Base-by-base conservation (phyloP, 148 eudicot genomes). In the Oxyria digyna region DNA sequence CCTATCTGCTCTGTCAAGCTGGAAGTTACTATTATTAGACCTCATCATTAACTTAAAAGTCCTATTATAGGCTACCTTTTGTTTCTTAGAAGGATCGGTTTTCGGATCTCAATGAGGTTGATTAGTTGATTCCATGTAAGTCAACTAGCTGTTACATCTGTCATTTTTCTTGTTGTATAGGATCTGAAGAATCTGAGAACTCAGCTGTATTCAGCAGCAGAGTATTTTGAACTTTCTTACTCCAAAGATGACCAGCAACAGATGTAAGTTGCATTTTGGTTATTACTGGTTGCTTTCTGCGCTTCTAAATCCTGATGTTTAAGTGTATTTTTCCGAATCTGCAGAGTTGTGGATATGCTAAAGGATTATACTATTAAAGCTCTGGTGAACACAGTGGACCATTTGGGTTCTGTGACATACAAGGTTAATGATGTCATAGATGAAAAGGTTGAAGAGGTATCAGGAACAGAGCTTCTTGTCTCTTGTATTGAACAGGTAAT, bases 141-240 rank as follows among this genome's bases (percentile, higher is more conserved):
- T 8, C 14, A 21, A 13, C 42, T 31, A 37, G 41, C 33, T 9
- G 2, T 31, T 63, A 63, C 67, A 63, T 11, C 6, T 31, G 23
- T 32, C 67, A 63, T 71, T 76, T 74, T 67, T 76, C 74, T 43
- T 45, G 68, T 42, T 57, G 62, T 75, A 54, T 63, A 93, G 98
- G 98, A 93, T 80, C 81, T 93, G 86, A 87, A 83, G 83, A 88
- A 93, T 78, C 72, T 93, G 80, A 81, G 92, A 71, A 79, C 85
- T 23, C 98, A 93, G 75, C 73, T 93, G 46, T 90, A 93, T 77
- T 78, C 97, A 23, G 98, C 98, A 57, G 98, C 98, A 17, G 98
- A 94, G 75, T 94, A 88, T 71, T 94, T 94, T 73, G 98, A 94
- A 74, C 31, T 78, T 48, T 86, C 97, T 18, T 88, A 85, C 81